These are phyloP conservation scores for Pleurotus tuoliensis DNA, from an alignment of 768 basidiomycete genomes.

Conservation along the genomic window DNA sequence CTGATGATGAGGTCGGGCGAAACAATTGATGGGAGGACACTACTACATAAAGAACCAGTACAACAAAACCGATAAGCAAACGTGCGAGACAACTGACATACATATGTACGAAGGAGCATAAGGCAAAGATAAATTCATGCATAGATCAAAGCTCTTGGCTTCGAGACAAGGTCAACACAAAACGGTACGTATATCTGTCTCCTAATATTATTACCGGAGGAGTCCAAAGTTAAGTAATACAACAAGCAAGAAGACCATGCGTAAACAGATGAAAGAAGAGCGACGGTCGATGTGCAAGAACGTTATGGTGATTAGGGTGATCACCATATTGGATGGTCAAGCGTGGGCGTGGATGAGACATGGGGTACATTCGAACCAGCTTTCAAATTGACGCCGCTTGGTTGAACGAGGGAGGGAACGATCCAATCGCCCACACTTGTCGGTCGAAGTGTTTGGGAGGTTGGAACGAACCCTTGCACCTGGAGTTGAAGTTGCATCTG, in stretches of 20 bases:
- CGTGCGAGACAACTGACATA: too few species aligned
- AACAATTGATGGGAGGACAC: too few species aligned
- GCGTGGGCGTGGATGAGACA: background rate
- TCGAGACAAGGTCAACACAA: too few species aligned
- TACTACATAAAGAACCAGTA: too few species aligned
- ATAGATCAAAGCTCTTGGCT: too few species aligned
- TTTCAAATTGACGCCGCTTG: background rate
- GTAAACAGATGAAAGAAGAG: background rate
- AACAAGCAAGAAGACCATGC: slow-evolving; percentile 1
- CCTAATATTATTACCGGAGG: background rate
- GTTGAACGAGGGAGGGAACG: background rate
- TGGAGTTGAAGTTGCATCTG: slow-evolving; percentile 11
- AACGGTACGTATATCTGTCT: too few species aligned
- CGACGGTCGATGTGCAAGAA: background rate
- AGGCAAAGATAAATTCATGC: too few species aligned
- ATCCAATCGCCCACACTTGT: slow-evolving; percentile 2
- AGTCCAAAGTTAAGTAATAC: background rate
- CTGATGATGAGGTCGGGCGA: too few species aligned
- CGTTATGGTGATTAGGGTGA: background rate
- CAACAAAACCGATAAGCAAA: too few species aligned
- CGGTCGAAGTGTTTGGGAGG: background rate
- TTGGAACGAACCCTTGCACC: slow-evolving; percentile 7
- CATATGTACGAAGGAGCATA: too few species aligned
- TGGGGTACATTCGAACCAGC: background rate
- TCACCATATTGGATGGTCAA: background rate